Base-by-base conservation (phyloP, 2,329 filamentous ascomycete species). In the Alternaria angustiovoidea region DNA sequence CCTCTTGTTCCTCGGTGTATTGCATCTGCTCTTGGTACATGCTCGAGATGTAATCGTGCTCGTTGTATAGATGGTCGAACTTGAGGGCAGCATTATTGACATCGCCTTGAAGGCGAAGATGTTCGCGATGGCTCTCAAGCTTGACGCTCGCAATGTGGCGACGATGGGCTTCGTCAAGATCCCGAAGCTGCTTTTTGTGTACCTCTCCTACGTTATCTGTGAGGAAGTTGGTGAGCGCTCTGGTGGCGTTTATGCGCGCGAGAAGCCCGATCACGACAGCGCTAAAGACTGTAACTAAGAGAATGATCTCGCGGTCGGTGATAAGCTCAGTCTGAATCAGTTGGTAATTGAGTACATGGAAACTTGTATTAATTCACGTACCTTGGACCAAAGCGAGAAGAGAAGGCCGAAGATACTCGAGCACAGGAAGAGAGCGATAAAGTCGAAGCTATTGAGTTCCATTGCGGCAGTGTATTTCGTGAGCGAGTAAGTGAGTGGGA, bases 1-100 rank as follows among this genome's bases (percentile, higher is more conserved):
- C 61, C 22, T 71, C 68, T 42, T 68, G 71, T 59, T 76, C 74
- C 30, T 68, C 56, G 22, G 51, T 57, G 34, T 26, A 30, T 44
- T 54, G 67, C 41, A 64, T 62, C 26, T 68, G 60, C 26, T 68
- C 62, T 32, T 65, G 67, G 12, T 62, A 68, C 44, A 58, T 53
- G 16, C 34, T 36, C 4, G 47, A 52, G n/a, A 68, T 61, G 42
- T 58, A 65, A 7, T 69, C 57, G 41, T 68, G 61, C 30, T 68
- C 65, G 41, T 20, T 18, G 53, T 58, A 44, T 14, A 69, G 8
- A 16, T 53, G 54, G 53, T 62, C 55, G n/a, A 67, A 60, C 7
- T 60, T 56, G 16, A 42, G 18, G 4, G 61, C 44, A 4, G 56
- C 36, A 18, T 38, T 36, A 18, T 53, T 53, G 20, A 68, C 28